Percentiles rank a stretch among this genome's conserved stretches.
These are phyloP conservation scores for Wallemia mellicola DNA, from an alignment of 1,284 basidiomycete species.

Conservation along the genomic window DNA sequence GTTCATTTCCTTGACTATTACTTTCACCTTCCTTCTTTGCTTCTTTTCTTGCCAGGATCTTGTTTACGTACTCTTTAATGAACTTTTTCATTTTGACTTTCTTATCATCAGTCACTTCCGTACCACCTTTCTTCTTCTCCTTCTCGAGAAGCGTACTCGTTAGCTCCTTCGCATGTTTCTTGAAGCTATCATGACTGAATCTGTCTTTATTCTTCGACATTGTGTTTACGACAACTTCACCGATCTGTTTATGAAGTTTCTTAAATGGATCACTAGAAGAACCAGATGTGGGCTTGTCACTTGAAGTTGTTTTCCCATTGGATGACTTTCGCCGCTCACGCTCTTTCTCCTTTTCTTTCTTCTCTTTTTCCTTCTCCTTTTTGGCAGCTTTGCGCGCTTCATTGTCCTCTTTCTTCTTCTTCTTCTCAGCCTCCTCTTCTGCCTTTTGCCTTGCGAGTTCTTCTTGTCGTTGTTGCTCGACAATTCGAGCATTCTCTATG, in stretches of 20 bases:
- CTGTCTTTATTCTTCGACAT: conserved; percentile 66
- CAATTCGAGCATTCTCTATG: neutral
- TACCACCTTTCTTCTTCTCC: conserved; percentile 61
- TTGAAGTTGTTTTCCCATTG: conserved; percentile 8
- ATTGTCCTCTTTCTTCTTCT: conserved; percentile 13
- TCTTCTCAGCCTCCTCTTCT: conserved; percentile 10
- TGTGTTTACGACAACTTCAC: conserved; percentile 58
- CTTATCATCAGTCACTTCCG: conserved; percentile 51
- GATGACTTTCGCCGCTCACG: conserved; percentile 5
- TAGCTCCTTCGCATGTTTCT: conserved; percentile 83
- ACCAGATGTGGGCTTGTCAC: conserved; percentile 21
- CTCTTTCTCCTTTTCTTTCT: conserved; percentile 18
- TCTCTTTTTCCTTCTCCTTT: conserved; percentile 7
- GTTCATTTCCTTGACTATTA: too few species aligned
- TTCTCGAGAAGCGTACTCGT: conserved; percentile 59
- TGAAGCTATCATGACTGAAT: conserved; percentile 63
- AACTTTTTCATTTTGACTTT: conserved; percentile 70
- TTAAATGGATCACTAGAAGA: conserved; percentile 48
- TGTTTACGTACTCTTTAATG: conserved; percentile 54
- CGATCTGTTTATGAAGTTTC: conserved; percentile 48
- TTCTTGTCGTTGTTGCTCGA: conserved; percentile 1
- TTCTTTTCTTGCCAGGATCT: conserved; percentile 18
- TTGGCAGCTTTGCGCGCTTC: conserved; percentile 12
- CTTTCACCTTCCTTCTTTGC: neutral
- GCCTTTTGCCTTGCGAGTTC: conserved; percentile 5